Evolutionary conservation across 306 rosid genomes (phyloP).

Genomic region (Malus sylvestris): DNA sequence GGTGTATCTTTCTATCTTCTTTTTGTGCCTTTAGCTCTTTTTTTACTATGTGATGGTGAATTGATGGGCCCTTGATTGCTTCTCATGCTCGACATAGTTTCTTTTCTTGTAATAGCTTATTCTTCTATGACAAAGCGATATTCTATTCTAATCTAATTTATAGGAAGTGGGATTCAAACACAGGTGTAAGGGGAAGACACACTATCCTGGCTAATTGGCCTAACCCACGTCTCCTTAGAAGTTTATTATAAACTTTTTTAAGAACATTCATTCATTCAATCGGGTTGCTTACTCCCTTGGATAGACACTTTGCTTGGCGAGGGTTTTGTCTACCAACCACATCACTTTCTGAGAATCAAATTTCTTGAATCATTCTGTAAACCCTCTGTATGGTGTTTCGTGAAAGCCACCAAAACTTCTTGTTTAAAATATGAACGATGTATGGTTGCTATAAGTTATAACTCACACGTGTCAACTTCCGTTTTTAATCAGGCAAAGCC

Average conservation of each 20-base stretch:
- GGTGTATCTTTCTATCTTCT: conserved; percentile 23
- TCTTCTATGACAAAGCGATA: not conserved
- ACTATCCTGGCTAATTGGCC: not conserved
- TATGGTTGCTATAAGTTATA: not conserved
- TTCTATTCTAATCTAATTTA: not conserved
- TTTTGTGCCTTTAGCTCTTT: not conserved
- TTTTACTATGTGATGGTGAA: conserved; percentile 2
- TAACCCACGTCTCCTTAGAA: not conserved
- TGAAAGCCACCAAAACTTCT: not conserved
- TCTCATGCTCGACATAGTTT: not conserved
- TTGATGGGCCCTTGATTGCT: conserved; percentile 11
- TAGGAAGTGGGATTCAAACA: not conserved
- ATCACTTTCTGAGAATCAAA: not conserved
- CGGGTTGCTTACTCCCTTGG: not conserved
- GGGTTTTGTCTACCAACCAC: not conserved
- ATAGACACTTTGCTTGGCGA: not conserved
- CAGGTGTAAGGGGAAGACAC: not conserved
- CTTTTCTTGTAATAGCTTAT: conserved; percentile 1
- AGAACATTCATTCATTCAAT: not conserved
- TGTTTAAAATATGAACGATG: not conserved
- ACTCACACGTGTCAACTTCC: not conserved
- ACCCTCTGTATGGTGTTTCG: not conserved
- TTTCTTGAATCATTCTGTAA: not conserved
- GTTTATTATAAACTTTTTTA: not conserved
- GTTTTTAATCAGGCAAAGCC: conserved; percentile 73